These are phyloP conservation scores for Cylindrotheca fusiformis DNA, from an alignment of 108 stramenopile species.

Conservation along the genomic window DNA sequence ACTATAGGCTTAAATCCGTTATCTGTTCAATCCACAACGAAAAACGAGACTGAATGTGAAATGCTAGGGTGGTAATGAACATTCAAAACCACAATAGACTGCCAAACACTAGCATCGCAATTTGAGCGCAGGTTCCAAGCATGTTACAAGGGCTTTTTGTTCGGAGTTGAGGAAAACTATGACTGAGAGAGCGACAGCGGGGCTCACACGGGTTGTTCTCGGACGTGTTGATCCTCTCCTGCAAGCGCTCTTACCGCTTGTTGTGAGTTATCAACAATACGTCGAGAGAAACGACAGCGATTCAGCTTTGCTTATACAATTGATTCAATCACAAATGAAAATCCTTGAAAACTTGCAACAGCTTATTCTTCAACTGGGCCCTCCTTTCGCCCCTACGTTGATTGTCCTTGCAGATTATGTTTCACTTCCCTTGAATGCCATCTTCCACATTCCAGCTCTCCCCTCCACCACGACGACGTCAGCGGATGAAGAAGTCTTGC, in stretches of 20 bases:
- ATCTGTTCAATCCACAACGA: no score
- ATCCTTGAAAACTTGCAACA: neutral
- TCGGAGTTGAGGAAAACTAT: no score
- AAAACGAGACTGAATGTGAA: no score
- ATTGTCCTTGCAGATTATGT: conserved; percentile 18
- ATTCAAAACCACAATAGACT: no score
- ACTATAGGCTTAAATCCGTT: no score
- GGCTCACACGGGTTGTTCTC: conserved; percentile 10
- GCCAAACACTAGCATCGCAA: no score
- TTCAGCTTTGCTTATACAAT: neutral
- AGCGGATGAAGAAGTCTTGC: neutral
- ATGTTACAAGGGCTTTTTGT: no score
- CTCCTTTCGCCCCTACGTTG: conserved; percentile 7
- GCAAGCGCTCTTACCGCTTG: conserved; percentile 7
- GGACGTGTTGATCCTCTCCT: conserved; percentile 27
- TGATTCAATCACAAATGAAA: conserved; percentile 5
- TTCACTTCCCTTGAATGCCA: conserved; percentile 28
- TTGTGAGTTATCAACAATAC: conserved; percentile 5
- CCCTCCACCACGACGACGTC: neutral
- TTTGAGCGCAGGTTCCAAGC: no score
- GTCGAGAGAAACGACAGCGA: neutral
- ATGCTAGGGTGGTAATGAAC: no score
- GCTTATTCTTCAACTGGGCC: conserved; percentile 1
- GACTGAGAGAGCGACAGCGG: neutral
- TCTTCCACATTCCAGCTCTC: conserved; percentile 16